Base-by-base conservation (phyloP, 257 asterid species). In the Cynanchum wilfordii region DNA sequence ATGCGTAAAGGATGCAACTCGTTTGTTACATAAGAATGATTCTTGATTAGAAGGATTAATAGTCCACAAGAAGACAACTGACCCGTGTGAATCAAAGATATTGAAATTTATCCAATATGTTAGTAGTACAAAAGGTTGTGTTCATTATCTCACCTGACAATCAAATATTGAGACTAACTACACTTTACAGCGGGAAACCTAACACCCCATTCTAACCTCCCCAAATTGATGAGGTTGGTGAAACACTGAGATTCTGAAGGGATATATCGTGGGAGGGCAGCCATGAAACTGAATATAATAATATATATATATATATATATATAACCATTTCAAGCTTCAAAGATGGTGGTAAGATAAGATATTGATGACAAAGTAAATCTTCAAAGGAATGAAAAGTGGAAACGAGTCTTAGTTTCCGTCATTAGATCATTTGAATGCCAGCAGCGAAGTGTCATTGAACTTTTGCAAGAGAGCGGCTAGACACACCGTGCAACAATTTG, bases 401-500 rank as follows among this genome's bases (percentile, higher is more conserved):
- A 68, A 68, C 42, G 65, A 30, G 49, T 65, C 74, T 68, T 57
- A 27, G 45, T 66, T 62, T 24, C 64, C 52, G 71, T 55, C 38
- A 33, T 33, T 33, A 33, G 6, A 33, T 33, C 54, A 50, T 12
- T 64, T 9, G 24, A 42, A 42, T 33, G 38, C 5, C 5, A 33
- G 38, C 38, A 42, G 47, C 11, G 2, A 24, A 66, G 58, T 81
- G 74, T 85, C 72, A 90, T 70, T 85, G 96, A 70, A 76, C 75
- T 88, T 85, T 88, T n/a, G 86, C 79, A 51, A 83, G 79, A 27
- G 93, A 79, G n/a, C 97, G 91, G 84, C 90, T 83, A 15, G 96
- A 86, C 40, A 84, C 82, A 27, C 96, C 96, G 12, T 89, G 97
- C 85, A 92, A 81, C 82, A 92, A 72, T 79, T 92, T 89, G 72